These are phyloP conservation scores for Rhodotorula diobovata DNA, from an alignment of 768 basidiomycete species.

Conservation along the genomic window DNA sequence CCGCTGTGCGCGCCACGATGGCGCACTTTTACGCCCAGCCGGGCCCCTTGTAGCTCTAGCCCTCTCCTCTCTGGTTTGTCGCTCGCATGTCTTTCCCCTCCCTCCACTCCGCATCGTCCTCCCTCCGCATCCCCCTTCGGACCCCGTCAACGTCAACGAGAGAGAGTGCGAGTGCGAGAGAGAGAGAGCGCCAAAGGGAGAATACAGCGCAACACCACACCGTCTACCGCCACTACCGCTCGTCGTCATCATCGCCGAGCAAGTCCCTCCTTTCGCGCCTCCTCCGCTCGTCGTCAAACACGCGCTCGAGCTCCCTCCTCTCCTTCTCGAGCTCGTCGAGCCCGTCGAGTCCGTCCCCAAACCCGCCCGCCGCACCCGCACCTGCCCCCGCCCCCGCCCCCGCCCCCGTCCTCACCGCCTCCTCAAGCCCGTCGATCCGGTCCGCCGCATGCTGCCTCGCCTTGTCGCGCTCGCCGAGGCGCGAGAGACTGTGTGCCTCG, in stretches of 20 bases:
- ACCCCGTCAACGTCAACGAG: too few relatives aligned
- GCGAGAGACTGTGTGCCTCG: not conserved
- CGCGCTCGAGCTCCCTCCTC: conserved; percentile 8
- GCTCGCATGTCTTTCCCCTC: not conserved
- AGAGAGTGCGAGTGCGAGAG: not conserved
- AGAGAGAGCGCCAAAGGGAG: too few relatives aligned
- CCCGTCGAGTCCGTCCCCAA: too few relatives aligned
- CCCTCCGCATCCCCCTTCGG: too few relatives aligned
- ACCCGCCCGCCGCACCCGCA: too few relatives aligned
- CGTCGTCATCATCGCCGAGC: not conserved
- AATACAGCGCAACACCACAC: too few relatives aligned
- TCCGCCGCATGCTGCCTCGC: conserved; percentile 24
- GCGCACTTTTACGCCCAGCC: conserved; percentile 30
- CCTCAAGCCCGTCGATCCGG: conserved; percentile 8
- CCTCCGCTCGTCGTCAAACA: not conserved
- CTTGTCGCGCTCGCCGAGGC: conserved; percentile 9
- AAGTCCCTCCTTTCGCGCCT: not conserved
- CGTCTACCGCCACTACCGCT: not conserved
- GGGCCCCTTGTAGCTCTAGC: not conserved
- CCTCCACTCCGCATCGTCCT: not conserved
- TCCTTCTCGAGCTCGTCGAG: conserved; percentile 9
- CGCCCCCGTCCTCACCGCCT: not conserved
- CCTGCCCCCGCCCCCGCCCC: not conserved
- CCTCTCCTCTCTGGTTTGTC: not conserved
- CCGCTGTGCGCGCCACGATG: conserved; percentile 11